Evolutionary conservation across 2,329 filamentous ascomycete genomes (phyloP).

Genomic region (Fusarium xylarioides): DNA sequence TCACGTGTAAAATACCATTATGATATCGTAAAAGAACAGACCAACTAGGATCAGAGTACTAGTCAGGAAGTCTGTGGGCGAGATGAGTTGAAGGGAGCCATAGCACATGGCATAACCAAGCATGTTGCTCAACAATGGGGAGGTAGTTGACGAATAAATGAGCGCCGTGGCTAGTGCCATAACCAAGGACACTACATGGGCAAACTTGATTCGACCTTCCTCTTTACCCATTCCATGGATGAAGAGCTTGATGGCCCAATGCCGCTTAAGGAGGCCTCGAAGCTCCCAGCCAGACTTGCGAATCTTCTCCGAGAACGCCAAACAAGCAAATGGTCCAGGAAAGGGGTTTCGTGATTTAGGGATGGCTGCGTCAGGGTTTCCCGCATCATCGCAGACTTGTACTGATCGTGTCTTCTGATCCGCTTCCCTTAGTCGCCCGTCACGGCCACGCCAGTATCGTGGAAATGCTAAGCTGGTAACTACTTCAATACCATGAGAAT

Average conservation of each 20-base stretch:
- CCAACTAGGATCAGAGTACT: constrained; percentile 80
- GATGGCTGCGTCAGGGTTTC: constrained; percentile 41
- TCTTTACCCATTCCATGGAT: constrained; percentile 61
- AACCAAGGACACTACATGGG: constrained; percentile 65
- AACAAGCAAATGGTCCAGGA: constrained; percentile 48
- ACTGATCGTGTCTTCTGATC: constrained; percentile 54
- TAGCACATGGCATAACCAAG: constrained; percentile 91
- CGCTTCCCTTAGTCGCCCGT: constrained; percentile 56
- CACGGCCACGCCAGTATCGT: constrained; percentile 65
- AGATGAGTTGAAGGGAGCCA: constrained; percentile 81
- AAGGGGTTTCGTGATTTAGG: constrained; percentile 42
- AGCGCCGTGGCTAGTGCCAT: constrained; percentile 64
- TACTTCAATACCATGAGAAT: constrained; percentile 76
- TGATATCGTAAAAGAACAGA: constrained; percentile 94
- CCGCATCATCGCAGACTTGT: constrained; percentile 47
- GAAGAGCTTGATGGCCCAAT: constrained; percentile 60
- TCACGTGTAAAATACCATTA: constrained; percentile 87
- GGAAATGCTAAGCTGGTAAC: constrained; percentile 77
- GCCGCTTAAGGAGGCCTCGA: constrained; percentile 59
- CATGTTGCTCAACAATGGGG: constrained; percentile 76
- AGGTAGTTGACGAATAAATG: constrained; percentile 72
- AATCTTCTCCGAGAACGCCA: constrained; percentile 40
- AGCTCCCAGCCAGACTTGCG: constrained; percentile 56
- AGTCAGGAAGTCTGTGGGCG: constrained; percentile 86
- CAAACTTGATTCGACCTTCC: constrained; percentile 63